Conservation (phyloP, 495 filamentous ascomycete genomes). For the Tetracladium marchalianum region DNA sequence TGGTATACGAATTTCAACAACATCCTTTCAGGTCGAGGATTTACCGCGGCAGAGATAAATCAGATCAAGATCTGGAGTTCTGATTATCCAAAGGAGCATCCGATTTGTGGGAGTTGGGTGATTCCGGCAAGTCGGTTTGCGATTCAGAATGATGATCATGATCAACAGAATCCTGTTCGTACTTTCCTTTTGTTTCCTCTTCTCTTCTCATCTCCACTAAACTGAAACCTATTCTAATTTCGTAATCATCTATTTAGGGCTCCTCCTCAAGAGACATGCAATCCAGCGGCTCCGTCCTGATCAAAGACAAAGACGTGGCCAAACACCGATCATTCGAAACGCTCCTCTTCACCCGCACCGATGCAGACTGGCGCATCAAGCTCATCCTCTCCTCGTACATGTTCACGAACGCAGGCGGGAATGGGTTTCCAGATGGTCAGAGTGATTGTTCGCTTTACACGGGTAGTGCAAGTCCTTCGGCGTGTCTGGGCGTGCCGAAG, state of each 20-base stretch:
- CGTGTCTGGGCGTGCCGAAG: constrained; percentile 19
- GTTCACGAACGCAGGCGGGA: constrained; percentile 17
- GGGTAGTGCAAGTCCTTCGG: constrained; percentile 6
- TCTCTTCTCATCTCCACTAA: too few relatives aligned
- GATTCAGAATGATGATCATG: constrained; percentile 26
- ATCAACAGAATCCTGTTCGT: constrained; percentile 22
- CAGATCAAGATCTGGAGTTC: constrained; percentile 24
- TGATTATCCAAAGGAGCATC: constrained; percentile 26
- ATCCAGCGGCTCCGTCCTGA: constrained; percentile 21
- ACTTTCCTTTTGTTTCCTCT: background rate
- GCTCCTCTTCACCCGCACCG: constrained; percentile 24
- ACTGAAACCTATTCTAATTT: background rate
- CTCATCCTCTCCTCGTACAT: constrained; percentile 21
- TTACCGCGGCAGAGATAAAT: constrained; percentile 16
- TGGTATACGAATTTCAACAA: constrained; percentile 26
- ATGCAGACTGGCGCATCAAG: constrained; percentile 24
- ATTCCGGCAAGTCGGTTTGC: constrained; percentile 25
- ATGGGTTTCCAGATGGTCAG: constrained; percentile 22
- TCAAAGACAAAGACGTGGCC: constrained; percentile 23
- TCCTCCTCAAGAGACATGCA: constrained; percentile 25
- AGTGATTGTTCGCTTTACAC: constrained; percentile 23
- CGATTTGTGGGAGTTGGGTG: constrained; percentile 23
- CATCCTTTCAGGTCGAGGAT: constrained; percentile 12
- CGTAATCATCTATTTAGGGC: constrained; percentile 9
- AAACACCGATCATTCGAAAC: constrained; percentile 22